phyloP scores from a whole-genome alignment of 257 asterid genomes.

The Jacaranda copaia region DNA sequence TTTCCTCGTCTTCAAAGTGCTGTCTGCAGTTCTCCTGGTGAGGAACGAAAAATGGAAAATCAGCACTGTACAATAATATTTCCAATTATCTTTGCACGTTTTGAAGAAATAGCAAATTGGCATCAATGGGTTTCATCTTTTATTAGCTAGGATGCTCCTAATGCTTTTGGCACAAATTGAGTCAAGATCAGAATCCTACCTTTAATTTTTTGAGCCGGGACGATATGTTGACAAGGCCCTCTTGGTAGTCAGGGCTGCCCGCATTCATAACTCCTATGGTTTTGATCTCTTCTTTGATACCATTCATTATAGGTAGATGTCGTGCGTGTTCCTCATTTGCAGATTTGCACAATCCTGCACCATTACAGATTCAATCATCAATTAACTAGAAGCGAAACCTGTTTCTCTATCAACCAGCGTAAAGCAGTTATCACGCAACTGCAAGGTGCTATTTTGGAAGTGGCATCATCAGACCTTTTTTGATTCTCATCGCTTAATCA shows the following conservation, averaged over 20 bases:
- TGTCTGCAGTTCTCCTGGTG: constrained; percentile 73
- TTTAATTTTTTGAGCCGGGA: constrained; percentile 72
- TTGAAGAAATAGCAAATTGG: background rate
- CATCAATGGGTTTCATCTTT: background rate
- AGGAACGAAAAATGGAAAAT: background rate
- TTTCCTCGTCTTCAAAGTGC: constrained; percentile 90
- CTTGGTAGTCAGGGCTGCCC: constrained; percentile 85
- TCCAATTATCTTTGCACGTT: background rate
- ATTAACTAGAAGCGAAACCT: background rate
- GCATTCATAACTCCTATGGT: constrained; percentile 83
- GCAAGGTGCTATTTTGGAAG: background rate
- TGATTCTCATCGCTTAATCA: background rate
- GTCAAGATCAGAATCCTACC: constrained; percentile 47
- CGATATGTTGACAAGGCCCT: constrained; percentile 62
- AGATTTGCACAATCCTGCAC: constrained; percentile 85
- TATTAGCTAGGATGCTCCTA: background rate
- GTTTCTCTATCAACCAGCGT: background rate
- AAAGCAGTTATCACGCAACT: constrained; percentile 17
- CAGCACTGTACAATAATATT: background rate
- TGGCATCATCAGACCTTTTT: background rate
- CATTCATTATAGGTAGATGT: constrained; percentile 93
- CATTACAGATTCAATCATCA: constrained; percentile 26
- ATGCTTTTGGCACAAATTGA: background rate
- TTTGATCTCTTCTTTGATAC: constrained; percentile 95
- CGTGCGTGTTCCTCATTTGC: constrained; percentile 92